A percentile compares a stretch with the other conserved stretches of the same genome.
phyloP scores from a whole-genome alignment of 1,284 basidiomycete genomes.

The Cutaneotrichosporon sp. region DNA sequence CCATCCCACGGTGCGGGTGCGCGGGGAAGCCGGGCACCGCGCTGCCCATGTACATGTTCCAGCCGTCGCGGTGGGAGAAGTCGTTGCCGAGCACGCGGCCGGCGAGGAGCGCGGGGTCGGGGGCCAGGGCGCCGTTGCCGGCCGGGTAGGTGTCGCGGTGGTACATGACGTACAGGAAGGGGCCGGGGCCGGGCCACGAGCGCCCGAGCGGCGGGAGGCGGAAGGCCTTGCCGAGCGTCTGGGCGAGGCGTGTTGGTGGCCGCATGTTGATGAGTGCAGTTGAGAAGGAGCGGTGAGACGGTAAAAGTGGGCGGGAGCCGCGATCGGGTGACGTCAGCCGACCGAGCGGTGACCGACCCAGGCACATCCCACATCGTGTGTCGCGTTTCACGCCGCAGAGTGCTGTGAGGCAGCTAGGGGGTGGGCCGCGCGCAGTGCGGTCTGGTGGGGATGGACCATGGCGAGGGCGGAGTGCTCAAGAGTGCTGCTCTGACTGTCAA shows the following conservation, averaged over 20 bases:
- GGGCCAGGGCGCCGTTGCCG: constrained; percentile 10
- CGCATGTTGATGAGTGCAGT: background rate
- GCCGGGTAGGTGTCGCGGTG: constrained; percentile 21
- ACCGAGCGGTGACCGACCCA: background rate
- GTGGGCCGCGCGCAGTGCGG: too few species aligned
- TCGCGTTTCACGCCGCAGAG: background rate
- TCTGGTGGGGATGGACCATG: too few species aligned
- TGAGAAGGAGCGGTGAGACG: background rate
- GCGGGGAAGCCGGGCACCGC: constrained; percentile 20
- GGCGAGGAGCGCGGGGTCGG: constrained; percentile 12
- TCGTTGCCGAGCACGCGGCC: constrained; percentile 21
- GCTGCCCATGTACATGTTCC: constrained; percentile 26
- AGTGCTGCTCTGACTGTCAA: too few species aligned
- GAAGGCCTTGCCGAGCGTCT: constrained; percentile 2
- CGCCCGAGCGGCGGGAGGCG: background rate
- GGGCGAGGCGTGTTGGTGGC: background rate
- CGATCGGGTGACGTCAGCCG: background rate
- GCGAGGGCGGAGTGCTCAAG: too few species aligned
- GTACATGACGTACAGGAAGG: constrained; percentile 20
- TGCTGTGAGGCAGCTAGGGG: too few species aligned
- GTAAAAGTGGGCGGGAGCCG: background rate
- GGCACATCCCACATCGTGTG: background rate
- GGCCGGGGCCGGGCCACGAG: constrained; percentile 17
- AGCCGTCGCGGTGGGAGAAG: constrained; percentile 13
- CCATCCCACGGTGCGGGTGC: constrained; percentile 23